Conservation (phyloP, 2,329 filamentous ascomycete species). For the Colletotrichum noveboracense region DNA sequence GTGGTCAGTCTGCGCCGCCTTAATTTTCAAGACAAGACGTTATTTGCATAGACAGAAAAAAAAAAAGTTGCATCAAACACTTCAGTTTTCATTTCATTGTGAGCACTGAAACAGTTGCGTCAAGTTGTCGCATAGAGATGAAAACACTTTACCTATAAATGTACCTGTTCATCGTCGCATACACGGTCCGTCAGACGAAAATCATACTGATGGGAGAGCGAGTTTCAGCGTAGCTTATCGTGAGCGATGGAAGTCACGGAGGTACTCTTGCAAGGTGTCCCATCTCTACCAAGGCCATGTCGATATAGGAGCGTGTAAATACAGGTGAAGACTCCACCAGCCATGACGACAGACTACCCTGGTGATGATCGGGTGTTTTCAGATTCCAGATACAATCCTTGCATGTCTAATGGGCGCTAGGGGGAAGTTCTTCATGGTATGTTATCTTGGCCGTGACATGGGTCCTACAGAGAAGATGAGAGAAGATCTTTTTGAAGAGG, state of each 20-base stretch:
- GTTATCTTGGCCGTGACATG: too few species aligned
- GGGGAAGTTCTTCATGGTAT: too few species aligned
- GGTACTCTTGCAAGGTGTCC: neutral
- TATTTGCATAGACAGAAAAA: neutral
- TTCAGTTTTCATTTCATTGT: neutral
- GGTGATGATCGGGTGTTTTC: too few species aligned
- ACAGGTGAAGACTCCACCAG: too few species aligned
- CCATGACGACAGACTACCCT: too few species aligned
- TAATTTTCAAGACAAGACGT: neutral
- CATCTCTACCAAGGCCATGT: neutral
- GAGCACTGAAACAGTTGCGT: neutral
- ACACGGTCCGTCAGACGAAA: neutral
- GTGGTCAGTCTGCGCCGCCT: neutral
- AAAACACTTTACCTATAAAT: neutral
- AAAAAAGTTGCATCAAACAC: neutral
- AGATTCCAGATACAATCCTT: too few species aligned
- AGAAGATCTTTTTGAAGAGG: neutral
- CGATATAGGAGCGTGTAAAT: too few species aligned
- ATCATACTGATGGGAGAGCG: neutral
- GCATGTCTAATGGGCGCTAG: too few species aligned
- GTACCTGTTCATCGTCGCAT: neutral
- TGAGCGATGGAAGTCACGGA: neutral
- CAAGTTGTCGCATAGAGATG: neutral
- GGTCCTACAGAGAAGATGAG: too few species aligned
- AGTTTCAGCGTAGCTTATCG: neutral